Evolutionary conservation across 441 rosid species (phyloP), one percentile per base, ranked within the genome.

Genomic region (Bruguiera hainesii): DNA sequence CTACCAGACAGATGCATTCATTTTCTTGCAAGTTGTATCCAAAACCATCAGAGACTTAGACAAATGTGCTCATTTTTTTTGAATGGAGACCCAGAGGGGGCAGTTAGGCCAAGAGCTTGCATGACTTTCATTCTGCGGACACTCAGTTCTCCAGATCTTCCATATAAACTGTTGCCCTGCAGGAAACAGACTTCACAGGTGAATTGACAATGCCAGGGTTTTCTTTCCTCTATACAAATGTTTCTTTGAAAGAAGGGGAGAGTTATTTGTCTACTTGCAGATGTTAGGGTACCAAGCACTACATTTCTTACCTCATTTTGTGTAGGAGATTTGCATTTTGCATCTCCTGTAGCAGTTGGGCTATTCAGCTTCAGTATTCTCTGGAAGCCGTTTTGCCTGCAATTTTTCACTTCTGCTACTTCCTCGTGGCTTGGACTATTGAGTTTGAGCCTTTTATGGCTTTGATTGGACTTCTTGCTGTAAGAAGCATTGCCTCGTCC

Each of bases 21-120:
- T 7, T 33, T 25, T 53, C 57, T 46, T 3, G 35, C 20, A 62
- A 61, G 35, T 51, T 31, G 29, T 18, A 35, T 8, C 3, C 15
- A 28, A 10, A 8, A n/a, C 3, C 20, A n/a, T 25, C 21, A 66
- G 59, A 31, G 28, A 60, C 72, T 71, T 29, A 20, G 50, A 69
- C 23, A 53, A 18, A 53, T 16, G 60, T 20, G 39, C 66, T 61
- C 51, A 64, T 64, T 69, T 69, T 71, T 73, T 56, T 13, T 35
- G 66, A 79, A 87, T 66, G 93, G 93, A 19, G 93, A 85, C 49
- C 90, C 93, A 1, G 78, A 68, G 53, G 93, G 89, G 7, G 89
- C 82, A 64, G 69, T n/a, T 75, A 88, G 69, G 59, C 83, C 90
- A 51, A 85, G 90, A 66, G 75, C 79, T 73, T 80, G 82, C 89